Conservation (phyloP, 768 basidiomycete species). For the Leccinum disarticulatum region DNA sequence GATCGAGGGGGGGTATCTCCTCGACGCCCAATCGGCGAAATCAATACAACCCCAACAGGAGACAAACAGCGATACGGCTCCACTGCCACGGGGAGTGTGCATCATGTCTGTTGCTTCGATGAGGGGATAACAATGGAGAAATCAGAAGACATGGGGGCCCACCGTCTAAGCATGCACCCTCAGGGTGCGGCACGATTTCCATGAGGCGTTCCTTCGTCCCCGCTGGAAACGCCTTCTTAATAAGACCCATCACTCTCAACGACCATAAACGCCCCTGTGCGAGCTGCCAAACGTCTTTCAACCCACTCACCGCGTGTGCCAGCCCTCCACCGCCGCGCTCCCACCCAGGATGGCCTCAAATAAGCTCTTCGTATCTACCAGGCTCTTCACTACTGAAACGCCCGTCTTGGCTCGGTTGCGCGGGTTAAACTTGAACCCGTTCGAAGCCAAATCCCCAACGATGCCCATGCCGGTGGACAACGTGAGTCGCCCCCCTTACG, state of each 20-base stretch:
- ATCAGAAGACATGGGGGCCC: slow-evolving; percentile 7
- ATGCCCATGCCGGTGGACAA: slow-evolving; percentile 33
- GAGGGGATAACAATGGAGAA: slow-evolving; percentile 18
- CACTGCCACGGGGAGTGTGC: slow-evolving; percentile 6
- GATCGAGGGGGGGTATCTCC: not conserved
- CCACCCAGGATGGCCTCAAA: slow-evolving; percentile 22
- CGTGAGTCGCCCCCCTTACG: slow-evolving; percentile 16
- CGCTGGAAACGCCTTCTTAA: slow-evolving; percentile 19
- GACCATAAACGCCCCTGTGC: slow-evolving; percentile 22
- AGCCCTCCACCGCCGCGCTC: not conserved
- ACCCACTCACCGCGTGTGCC: slow-evolving; percentile 18
- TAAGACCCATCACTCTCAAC: slow-evolving; percentile 15
- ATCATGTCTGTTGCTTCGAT: not conserved
- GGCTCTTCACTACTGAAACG: slow-evolving; percentile 25
- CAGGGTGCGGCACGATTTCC: slow-evolving; percentile 29
- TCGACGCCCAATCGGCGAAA: not conserved
- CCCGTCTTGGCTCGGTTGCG: slow-evolving; percentile 25
- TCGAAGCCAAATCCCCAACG: slow-evolving; percentile 21
- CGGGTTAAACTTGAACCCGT: slow-evolving; percentile 26
- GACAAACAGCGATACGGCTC: slow-evolving; percentile 7
- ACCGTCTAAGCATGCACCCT: slow-evolving; percentile 19
- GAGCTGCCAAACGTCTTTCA: slow-evolving; percentile 15
- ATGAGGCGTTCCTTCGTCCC: slow-evolving; percentile 28
- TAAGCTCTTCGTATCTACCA: slow-evolving; percentile 21
- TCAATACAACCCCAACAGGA: slow-evolving; percentile 1